Percentiles rank a stretch among this genome's conserved stretches.
Evolutionary conservation across 2,329 filamentous ascomycete species (phyloP).

Genomic region (Xylariaceae sp.): DNA sequence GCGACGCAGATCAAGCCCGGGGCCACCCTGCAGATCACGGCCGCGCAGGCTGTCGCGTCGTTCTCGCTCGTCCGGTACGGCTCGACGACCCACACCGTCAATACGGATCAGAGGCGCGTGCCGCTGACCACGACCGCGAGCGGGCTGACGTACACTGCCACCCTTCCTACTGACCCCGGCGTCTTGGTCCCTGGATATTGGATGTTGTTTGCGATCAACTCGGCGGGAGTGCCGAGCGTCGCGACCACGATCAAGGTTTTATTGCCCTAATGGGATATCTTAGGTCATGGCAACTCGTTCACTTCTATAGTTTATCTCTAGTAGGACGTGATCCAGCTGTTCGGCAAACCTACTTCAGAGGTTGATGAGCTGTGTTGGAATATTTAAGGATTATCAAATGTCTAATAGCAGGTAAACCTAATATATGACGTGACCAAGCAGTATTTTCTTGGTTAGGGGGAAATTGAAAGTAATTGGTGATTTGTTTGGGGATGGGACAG

Average conservation of each 20-base stretch:
- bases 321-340: too few species aligned
- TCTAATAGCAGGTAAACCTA: not conserved
- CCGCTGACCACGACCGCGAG: conserved; percentile 36
- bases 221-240: conserved; percentile 50
- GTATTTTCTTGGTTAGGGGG: not conserved
- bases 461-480: not conserved
- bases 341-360: too few species aligned
- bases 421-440: not conserved
- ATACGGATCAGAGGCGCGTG: conserved; percentile 59
- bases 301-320: not conserved
- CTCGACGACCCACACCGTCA: conserved; percentile 54
- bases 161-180: conserved; percentile 50
- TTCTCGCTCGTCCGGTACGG: conserved; percentile 53
- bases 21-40: conserved; percentile 41
- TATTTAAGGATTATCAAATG: not conserved
- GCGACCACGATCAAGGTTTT: conserved; percentile 45
- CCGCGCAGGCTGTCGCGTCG: conserved; percentile 35
- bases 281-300: not conserved
- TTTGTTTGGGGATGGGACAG: not conserved
- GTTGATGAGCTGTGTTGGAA: too few species aligned
- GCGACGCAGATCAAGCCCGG: conserved; percentile 42
- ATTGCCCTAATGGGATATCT: conserved; percentile 5
- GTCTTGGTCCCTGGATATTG: conserved; percentile 54
- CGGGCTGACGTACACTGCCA: conserved; percentile 43
- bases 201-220: conserved; percentile 53